These are phyloP conservation scores for Colletotrichum sidae DNA, from an alignment of 2,329 filamentous ascomycete species.

Conservation along the genomic window DNA sequence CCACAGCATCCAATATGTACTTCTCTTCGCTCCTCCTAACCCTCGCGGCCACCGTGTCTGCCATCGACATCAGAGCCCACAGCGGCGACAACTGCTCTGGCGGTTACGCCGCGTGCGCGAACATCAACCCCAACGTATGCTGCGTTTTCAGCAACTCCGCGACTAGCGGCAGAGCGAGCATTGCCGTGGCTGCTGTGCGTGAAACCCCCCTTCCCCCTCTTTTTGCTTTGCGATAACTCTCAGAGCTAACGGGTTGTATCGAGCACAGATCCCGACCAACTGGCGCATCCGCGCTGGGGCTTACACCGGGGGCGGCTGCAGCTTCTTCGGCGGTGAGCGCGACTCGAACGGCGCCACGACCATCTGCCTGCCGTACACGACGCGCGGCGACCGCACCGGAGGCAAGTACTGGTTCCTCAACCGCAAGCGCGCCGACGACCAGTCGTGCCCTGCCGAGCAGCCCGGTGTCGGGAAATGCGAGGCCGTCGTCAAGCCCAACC, in stretches of 20 bases:
- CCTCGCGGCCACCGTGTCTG: conserved; percentile 21
- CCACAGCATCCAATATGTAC: conserved; percentile 10
- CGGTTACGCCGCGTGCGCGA: neutral
- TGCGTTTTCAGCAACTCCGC: conserved; percentile 14
- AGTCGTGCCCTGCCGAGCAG: conserved; percentile 27
- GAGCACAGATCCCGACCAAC: conserved; percentile 22
- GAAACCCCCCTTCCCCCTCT: neutral
- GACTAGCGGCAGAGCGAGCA: conserved; percentile 9
- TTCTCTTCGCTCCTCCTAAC: conserved; percentile 4
- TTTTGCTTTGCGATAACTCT: neutral
- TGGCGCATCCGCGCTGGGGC: conserved; percentile 23
- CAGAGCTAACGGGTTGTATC: neutral
- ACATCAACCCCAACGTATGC: conserved; percentile 31
- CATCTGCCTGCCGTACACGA: conserved; percentile 20
- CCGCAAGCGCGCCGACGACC: conserved; percentile 24
- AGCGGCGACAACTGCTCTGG: neutral
- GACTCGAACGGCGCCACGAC: conserved; percentile 3
- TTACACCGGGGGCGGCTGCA: conserved; percentile 18
- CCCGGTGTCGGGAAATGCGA: conserved; percentile 23
- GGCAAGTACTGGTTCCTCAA: conserved; percentile 23
- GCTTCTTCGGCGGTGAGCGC: neutral
- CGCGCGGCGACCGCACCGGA: conserved; percentile 26
- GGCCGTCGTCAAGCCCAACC: conserved; percentile 15
- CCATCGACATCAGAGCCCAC: conserved; percentile 24
- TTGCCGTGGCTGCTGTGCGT: conserved; percentile 22